Evolutionary conservation across 352 stramenopile species (phyloP), one percentile per base, ranked within the genome.

Genomic region (Globisporangium heterothallicum): DNA sequence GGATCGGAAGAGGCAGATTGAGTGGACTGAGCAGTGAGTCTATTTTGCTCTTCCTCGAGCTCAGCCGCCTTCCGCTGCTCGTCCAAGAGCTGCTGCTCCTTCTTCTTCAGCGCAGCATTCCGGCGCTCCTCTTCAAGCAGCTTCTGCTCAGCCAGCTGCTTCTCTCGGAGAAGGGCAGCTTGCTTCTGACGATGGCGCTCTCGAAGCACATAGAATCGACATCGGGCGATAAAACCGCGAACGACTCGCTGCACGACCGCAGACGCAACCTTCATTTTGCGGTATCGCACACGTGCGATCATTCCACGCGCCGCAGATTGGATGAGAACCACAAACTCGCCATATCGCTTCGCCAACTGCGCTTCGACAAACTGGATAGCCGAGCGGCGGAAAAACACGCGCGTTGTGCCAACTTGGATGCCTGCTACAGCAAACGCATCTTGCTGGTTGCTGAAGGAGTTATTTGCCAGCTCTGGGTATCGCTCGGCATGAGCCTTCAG

Each of bases 301-400:
- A 88, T 62, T 0, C 80, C 75, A 29, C 83, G 83, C 35, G 68
- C 79, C n/a, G 68, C 63, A 42, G 80, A 65, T 36, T 94, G 83
- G 42, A 94, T 94, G 13, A 94, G 68, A 32, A 94, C 78, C 30
- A 94, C 81, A 32, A 94, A 91, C 49, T 94, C 83, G 40, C 76
- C 80, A 29, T 94, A 90, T 4, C 83, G 78, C 59, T 94, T 94
- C 13, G 83, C 80, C 8, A 94, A 64, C 58, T 94, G 83, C 10
- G 78, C 83, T 58, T 94, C 83, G 10, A 91, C 83, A 24, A 89
- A 92, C 60, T 94, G 83, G 53, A 94, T 94, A 1, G 78, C 80
- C 7, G 78, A 79, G 5, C 83, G 78, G 29, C 83, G 83, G 61
- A 94, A 94, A 44, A 94, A 94, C 26, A 94, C 78, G 24, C 79